phyloP scores from a whole-genome alignment of 495 filamentous ascomycete species.

The Lasiosphaeris hirsuta region DNA sequence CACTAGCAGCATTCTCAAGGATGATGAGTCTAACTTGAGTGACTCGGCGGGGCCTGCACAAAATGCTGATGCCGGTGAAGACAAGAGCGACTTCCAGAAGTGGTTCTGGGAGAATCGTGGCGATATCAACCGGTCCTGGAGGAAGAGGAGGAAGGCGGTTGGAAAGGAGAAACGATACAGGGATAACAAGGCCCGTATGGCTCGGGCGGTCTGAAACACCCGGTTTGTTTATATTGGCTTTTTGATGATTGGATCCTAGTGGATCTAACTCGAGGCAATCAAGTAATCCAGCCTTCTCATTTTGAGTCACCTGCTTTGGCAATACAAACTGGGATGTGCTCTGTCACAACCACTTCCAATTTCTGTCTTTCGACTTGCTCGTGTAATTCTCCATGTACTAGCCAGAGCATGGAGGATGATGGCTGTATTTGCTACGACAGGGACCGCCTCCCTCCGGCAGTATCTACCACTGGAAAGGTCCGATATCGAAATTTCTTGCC shows the following conservation, averaged over 20 bases:
- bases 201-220: constrained; percentile 35
- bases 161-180: constrained; percentile 84
- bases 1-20: not conserved
- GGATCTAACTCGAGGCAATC: not conserved
- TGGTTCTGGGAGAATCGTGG: constrained; percentile 93
- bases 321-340: too few relatives aligned
- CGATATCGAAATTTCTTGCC: too few relatives aligned
- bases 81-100: constrained; percentile 69
- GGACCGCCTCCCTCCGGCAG: too few relatives aligned
- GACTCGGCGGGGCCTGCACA: constrained; percentile 15
- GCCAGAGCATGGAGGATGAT: too few relatives aligned
- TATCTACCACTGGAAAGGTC: too few relatives aligned
- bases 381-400: too few relatives aligned
- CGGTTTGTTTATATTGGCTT: constrained; percentile 1
- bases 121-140: constrained; percentile 88
- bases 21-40: constrained; percentile 24
- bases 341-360: too few relatives aligned
- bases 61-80: constrained; percentile 29
- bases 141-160: constrained; percentile 72
- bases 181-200: constrained; percentile 67
- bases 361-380: too few relatives aligned
- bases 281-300: too few relatives aligned
- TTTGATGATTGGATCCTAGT: not conserved
- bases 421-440: too few relatives aligned
- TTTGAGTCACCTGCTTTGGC: too few relatives aligned